Percentiles rank a stretch among this genome's conserved stretches.
Evolutionary conservation across 2,329 filamentous ascomycete genomes (phyloP).

Genomic region (Phialophora verrucosa): DNA sequence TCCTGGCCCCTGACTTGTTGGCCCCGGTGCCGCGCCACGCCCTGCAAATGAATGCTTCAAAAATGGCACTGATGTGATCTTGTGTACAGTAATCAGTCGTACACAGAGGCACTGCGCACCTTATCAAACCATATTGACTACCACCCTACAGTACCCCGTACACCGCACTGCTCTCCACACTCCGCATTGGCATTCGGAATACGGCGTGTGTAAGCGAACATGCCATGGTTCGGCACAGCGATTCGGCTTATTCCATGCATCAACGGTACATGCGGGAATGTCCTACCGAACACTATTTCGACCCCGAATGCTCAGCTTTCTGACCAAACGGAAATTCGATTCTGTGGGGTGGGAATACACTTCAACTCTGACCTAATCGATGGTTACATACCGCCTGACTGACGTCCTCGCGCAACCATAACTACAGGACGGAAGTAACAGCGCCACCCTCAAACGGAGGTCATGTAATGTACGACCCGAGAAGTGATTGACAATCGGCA

Average conservation of each 20-base stretch:
- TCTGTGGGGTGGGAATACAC: not conserved
- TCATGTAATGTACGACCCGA: not conserved
- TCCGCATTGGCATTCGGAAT: not conserved
- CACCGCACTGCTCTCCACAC: not conserved
- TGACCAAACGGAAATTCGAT: not conserved
- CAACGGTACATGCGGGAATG: slow-evolving; percentile 9
- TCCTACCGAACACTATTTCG: slow-evolving; percentile 4
- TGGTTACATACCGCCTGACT: not conserved
- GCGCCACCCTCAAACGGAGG: not conserved
- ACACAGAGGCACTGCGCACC: too few species aligned
- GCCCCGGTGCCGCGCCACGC: not conserved
- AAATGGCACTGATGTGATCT: not conserved
- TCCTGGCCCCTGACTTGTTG: not conserved
- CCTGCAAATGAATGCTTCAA: not conserved
- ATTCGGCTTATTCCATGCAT: not conserved
- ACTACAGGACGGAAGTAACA: too few species aligned
- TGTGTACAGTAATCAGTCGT: not conserved
- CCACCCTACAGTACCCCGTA: not conserved
- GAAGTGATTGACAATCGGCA: not conserved
- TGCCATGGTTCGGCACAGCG: not conserved
- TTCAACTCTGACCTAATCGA: not conserved
- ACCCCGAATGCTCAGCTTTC: not conserved
- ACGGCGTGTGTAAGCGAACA: not conserved
- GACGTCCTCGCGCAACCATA: too few species aligned
- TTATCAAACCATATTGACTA: not conserved